Conservation (phyloP, 2,329 filamentous ascomycete species). For the Leptographium galeiforme region DNA sequence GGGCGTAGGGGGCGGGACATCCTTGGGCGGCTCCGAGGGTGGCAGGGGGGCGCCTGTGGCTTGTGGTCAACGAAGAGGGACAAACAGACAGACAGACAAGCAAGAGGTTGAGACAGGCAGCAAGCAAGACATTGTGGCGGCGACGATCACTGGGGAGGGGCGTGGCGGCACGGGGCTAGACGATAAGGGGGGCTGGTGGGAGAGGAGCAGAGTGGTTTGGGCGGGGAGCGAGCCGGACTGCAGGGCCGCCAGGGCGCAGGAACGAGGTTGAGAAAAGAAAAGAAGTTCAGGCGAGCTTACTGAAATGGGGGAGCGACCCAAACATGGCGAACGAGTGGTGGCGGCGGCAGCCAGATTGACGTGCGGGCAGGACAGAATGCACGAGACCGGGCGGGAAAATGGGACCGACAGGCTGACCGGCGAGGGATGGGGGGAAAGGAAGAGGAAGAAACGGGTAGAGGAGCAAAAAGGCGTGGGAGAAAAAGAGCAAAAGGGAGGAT, state of each 20-base stretch:
- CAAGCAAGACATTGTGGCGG: neutral
- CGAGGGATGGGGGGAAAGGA: neutral
- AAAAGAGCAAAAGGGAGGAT: neutral
- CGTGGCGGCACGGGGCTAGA: neutral
- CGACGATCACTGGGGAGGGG: neutral
- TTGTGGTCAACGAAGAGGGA: too few species aligned
- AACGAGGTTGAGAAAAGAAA: neutral
- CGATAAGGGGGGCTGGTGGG: neutral
- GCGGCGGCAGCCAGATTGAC: neutral
- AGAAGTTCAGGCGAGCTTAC: constrained; percentile 18
- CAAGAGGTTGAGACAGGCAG: neutral
- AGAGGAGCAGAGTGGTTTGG: neutral
- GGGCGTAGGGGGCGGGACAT: constrained; percentile 44
- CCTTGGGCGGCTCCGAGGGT: constrained; percentile 25
- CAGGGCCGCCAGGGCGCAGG: neutral
- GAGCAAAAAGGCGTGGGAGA: neutral
- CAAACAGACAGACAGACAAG: too few species aligned
- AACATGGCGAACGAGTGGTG: constrained; percentile 23
- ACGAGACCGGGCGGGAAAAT: neutral
- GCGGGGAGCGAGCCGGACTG: neutral
- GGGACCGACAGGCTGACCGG: too few species aligned
- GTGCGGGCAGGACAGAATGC: neutral
- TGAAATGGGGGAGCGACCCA: constrained; percentile 25
- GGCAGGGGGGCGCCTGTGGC: constrained; percentile 7
- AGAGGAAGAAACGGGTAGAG: neutral